These are phyloP conservation scores for Dicorynia guianensis DNA, from an alignment of 306 rosid genomes.

Conservation along the genomic window DNA sequence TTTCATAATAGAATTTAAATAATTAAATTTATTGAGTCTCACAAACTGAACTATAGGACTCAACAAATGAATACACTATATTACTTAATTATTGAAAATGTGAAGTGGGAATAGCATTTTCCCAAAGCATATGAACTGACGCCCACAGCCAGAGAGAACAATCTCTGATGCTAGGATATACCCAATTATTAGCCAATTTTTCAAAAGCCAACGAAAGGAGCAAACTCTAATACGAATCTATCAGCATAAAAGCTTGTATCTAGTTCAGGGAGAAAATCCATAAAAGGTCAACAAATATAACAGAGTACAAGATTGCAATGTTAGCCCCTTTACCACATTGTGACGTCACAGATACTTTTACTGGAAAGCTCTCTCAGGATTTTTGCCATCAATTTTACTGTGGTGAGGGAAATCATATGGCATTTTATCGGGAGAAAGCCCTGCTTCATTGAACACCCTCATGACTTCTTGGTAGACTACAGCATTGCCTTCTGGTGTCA, in stretches of 20 bases:
- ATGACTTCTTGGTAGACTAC: slow-evolving; percentile 56
- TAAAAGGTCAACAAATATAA: slow-evolving; percentile 21
- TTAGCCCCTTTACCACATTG: slow-evolving; percentile 26
- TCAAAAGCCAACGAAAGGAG: not conserved
- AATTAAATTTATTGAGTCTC: too few relatives aligned
- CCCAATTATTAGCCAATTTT: not conserved
- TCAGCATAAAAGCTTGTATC: not conserved
- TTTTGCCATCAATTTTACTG: slow-evolving; percentile 64
- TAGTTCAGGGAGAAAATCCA: slow-evolving; percentile 32
- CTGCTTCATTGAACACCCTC: slow-evolving; percentile 48
- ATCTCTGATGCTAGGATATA: not conserved
- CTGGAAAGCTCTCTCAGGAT: slow-evolving; percentile 77
- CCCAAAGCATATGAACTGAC: too few relatives aligned
- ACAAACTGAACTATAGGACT: too few relatives aligned
- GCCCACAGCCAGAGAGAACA: too few relatives aligned
- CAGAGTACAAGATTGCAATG: slow-evolving; percentile 7
- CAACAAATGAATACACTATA: too few relatives aligned
- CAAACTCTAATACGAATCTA: not conserved
- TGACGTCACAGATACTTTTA: slow-evolving; percentile 50
- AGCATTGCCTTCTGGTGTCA: slow-evolving; percentile 84
- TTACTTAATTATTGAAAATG: too few relatives aligned
- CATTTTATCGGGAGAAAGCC: slow-evolving; percentile 66
- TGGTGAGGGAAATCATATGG: slow-evolving; percentile 90
- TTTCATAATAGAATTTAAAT: too few relatives aligned
- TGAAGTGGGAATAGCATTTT: too few relatives aligned